Evolutionary conservation across 305 asterid genomes (phyloP).

Genomic region (Fraxinus baroniana): DNA sequence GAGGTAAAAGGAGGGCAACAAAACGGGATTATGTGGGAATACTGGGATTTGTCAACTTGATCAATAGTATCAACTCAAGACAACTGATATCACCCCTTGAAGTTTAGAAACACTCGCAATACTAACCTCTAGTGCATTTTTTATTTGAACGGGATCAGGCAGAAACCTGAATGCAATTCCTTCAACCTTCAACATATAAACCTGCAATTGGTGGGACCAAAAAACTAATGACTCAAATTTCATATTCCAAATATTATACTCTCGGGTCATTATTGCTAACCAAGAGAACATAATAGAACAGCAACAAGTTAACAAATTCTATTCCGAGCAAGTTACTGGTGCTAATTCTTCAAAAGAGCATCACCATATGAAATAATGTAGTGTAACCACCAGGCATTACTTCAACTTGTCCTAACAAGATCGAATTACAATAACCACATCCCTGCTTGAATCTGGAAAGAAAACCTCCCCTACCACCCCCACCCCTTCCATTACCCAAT

Average conservation of each 20-base stretch:
- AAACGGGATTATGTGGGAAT: not conserved
- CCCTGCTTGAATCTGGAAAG: not conserved
- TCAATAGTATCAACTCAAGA: conserved; percentile 6
- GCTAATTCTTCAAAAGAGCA: not conserved
- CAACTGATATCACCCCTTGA: conserved; percentile 18
- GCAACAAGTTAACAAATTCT: not conserved
- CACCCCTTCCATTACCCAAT: not conserved
- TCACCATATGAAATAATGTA: not conserved
- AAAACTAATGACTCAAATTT: not conserved
- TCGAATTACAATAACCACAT: not conserved
- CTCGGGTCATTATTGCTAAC: not conserved
- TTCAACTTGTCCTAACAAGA: not conserved
- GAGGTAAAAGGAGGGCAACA: not conserved
- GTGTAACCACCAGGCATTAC: not conserved
- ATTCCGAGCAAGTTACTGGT: not conserved
- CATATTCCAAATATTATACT: not conserved
- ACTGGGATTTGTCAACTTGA: not conserved
- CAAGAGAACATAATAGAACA: not conserved
- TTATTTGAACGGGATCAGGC: conserved; percentile 94
- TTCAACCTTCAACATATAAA: conserved; percentile 94
- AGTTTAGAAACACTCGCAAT: not conserved
- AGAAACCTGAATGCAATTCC: conserved; percentile 94
- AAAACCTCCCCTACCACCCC: not conserved
- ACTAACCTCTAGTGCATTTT: conserved; percentile 91
- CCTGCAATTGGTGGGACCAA: conserved; percentile 45